Base-by-base conservation (phyloP, 768 basidiomycete genomes). In the Termitomyces sp. region DNA sequence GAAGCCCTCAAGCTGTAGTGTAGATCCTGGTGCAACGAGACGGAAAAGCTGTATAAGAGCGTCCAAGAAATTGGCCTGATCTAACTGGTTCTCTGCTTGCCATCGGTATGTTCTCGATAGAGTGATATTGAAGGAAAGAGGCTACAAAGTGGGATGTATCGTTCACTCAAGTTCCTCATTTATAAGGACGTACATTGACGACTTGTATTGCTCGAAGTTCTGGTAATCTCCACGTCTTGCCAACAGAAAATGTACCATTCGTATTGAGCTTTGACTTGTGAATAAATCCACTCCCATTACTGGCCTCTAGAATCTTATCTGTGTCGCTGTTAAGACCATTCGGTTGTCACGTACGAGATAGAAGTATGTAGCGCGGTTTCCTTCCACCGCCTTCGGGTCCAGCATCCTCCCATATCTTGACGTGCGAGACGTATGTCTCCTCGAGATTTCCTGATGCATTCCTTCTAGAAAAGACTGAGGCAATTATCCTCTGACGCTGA, bases 211-310 rank as follows among this genome's bases (percentile, higher is more conserved):
- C 84, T 59, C 89, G 82, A 63, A 98, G 78, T 70, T 98, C 95
- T 41, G 83, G 69, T 48, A 98, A 72, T 58, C 76, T 80, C 97
- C 97, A 99, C 1, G 96, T 93, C 76, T 99, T 99, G 6, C 97
- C 97, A 47, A 98, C 92, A 8, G 94, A 97, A 72, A 96, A 98
- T 0, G 92, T 82, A 34, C 91, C 88, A 67, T 98, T 98, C 42
- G 88, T 86, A 68, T 99, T 98, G 61, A 92, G 75, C 73, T 98
- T 98, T 1, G 95, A 94, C 73, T 99, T 99, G 81, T 99, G 95
- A 19, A 99, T 82, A 68, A 86, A 84, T 1, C 86, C 86, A 46
- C 76, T 72, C 25, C 85, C 83, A 61, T 81, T 81, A 58, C 68
- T 73, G 3, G 85, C 76, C 74, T 85, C 88, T 89, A 65, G 19